Conservation (phyloP, 192 early-diverging fungal genomes). For the Coemansia sp. region DNA sequence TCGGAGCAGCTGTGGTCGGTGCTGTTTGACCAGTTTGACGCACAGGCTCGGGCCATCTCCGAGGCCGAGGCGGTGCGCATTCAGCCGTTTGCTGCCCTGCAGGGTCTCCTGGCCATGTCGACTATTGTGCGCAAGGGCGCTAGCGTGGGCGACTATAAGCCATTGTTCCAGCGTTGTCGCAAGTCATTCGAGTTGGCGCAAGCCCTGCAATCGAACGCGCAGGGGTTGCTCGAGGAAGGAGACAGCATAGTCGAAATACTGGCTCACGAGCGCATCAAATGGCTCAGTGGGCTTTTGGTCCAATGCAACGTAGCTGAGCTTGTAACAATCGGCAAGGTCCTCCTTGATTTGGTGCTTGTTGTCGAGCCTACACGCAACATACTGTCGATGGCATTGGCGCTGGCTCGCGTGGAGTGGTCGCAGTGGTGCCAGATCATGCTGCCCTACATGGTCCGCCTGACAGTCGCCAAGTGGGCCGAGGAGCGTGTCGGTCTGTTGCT, state of each 20-base stretch:
- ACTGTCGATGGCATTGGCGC: conserved; percentile 69
- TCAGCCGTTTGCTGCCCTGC: conserved; percentile 24
- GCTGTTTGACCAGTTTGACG: conserved; percentile 35
- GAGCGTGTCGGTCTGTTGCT: conserved; percentile 23
- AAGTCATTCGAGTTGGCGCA: conserved; percentile 28
- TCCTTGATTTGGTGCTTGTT: conserved; percentile 38
- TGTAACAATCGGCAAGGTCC: conserved; percentile 33
- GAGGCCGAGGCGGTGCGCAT: conserved; percentile 11
- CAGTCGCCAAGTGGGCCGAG: conserved; percentile 25
- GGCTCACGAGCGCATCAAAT: conserved; percentile 31
- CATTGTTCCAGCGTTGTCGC: conserved; percentile 38
- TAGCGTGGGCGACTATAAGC: conserved; percentile 40
- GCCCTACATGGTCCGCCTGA: conserved; percentile 64
- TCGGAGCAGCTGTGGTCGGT: conserved; percentile 44
- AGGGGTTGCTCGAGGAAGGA: not conserved
- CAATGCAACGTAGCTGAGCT: conserved; percentile 38
- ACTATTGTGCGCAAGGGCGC: conserved; percentile 52
- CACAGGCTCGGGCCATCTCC: conserved; percentile 12
- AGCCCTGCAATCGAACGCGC: not conserved
- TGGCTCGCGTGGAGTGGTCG: conserved; percentile 73
- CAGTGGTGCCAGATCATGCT: conserved; percentile 77
- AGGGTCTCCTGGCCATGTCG: conserved; percentile 29
- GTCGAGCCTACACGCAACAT: conserved; percentile 44
- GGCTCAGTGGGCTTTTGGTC: conserved; percentile 37
- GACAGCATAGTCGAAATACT: conserved; percentile 8